Evolutionary conservation across 306 rosid genomes (phyloP).

Genomic region (Ormosia emarginata): DNA sequence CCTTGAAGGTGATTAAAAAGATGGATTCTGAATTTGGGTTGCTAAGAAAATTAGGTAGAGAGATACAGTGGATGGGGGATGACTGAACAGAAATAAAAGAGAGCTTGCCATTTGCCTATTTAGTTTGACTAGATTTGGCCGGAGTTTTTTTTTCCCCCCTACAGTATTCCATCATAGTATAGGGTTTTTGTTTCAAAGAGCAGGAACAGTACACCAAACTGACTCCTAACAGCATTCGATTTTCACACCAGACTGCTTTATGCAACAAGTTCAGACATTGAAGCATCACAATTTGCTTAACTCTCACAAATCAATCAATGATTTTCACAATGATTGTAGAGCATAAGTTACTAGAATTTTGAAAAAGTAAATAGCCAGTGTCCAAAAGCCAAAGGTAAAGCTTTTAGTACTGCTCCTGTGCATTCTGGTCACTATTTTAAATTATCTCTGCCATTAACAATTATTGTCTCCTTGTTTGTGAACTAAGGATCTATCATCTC

Average conservation of each 20-base stretch:
- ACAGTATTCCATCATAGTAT: not conserved
- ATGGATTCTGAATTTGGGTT: not conserved
- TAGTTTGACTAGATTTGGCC: not conserved
- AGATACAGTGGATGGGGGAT: not conserved
- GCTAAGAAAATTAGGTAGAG: not conserved
- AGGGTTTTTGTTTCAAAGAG: not conserved
- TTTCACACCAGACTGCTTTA: not conserved
- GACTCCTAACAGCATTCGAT: not conserved
- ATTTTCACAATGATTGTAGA: not conserved
- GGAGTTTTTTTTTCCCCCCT: not conserved
- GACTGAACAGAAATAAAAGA: not conserved
- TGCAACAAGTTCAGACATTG: not conserved
- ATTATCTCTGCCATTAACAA: not conserved
- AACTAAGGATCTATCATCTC: slow-evolving; percentile 30
- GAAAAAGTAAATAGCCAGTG: not conserved
- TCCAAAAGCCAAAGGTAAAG: not conserved
- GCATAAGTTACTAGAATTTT: not conserved
- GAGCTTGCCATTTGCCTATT: not conserved
- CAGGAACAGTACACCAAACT: not conserved
- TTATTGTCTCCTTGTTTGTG: not conserved
- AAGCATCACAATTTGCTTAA: not conserved
- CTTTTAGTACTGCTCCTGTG: not conserved
- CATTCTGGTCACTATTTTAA: not conserved
- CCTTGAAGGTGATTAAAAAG: not conserved
- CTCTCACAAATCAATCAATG: slow-evolving; percentile 7